Evolutionary conservation across 2,329 filamentous ascomycete genomes (phyloP).

Genomic region (Fusarium verrucosum): DNA sequence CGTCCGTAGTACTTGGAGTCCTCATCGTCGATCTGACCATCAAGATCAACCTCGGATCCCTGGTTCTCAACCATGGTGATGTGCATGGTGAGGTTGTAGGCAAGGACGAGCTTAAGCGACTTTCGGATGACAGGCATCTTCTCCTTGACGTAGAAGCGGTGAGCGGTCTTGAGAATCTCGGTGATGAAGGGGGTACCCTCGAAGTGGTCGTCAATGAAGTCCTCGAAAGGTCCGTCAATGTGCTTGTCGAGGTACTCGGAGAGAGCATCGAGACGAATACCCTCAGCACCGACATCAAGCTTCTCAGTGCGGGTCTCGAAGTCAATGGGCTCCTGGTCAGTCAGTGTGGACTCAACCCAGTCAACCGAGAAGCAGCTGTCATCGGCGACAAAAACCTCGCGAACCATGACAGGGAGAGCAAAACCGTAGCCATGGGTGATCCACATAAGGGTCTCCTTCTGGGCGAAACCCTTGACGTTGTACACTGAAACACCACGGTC

Average conservation of each 20-base stretch:
- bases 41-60: constrained; percentile 78
- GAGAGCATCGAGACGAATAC: constrained; percentile 80
- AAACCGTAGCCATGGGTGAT: constrained; percentile 97
- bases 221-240: constrained; percentile 90
- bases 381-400: constrained; percentile 91
- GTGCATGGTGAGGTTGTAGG: constrained; percentile 94
- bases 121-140: constrained; percentile 91
- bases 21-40: constrained; percentile 86
- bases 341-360: constrained; percentile 84
- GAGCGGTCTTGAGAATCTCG: constrained; percentile 94
- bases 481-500: constrained; percentile 87
- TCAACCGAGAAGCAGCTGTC: constrained; percentile 93
- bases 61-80: constrained; percentile 94
- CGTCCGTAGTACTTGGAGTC: constrained; percentile 89
- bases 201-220: constrained; percentile 95
- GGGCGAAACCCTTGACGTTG: constrained; percentile 87
- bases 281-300: constrained; percentile 88
- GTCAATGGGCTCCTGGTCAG: constrained; percentile 74
- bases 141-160: constrained; percentile 91
- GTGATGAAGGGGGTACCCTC: constrained; percentile 95
- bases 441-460: constrained; percentile 78
- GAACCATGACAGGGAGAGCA: constrained; percentile 89
- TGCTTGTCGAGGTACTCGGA: constrained; percentile 96
- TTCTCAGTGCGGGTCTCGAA: constrained; percentile 90
- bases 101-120: constrained; percentile 91